Evolutionary conservation across 176 grass and related monocot species (phyloP), one percentile per base, ranked within the genome.

Genomic region (Carex cristatella): DNA sequence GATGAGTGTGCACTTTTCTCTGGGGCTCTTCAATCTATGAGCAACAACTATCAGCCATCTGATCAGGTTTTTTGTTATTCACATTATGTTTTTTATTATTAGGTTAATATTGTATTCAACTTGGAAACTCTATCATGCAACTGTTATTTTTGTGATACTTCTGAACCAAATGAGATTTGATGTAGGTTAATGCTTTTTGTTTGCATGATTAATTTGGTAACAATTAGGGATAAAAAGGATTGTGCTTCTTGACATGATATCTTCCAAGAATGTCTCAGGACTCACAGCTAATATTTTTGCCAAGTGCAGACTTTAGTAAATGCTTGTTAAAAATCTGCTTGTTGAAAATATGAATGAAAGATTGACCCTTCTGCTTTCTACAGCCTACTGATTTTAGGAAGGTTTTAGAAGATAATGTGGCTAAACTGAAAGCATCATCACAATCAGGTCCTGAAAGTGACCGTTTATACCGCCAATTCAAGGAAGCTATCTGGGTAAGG

Each of bases 401-500:
- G 72, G 58, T 94, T 10, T 72, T 98, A 6, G 83, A 88, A 66
- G 62, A 42, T 8, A 91, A 92, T 83, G 83, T 89, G 72, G 80
- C 35, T 7, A 95, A 98, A 90, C 69, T 91, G 48, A 98, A 89
- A 84, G 82, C 44, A 62, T 64, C 53, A 30, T 92, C 80, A 38
- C 71, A 80, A 0, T 77, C 68, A n/a, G 86, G 71, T 14, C 80
- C 70, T 18, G 71, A 93, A 63, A 93, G 83, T 83, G 80, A 98
- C 63, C 89, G 63, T 57, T 80, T 98, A 3, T 51, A 89, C 23
- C 75, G 95, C 70, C 91, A 98, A 80, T 98, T 93, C 88, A 93
- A 79, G 80, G 91, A 90, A 78, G 84, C 93, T 75, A 88, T 98
- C 35, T 98, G 91, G 93, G 95, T 98, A 94, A 84, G 84, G 15